Evolutionary conservation across 2,329 filamentous ascomycete species (phyloP).

Genomic region (Fonsecaea nubica): DNA sequence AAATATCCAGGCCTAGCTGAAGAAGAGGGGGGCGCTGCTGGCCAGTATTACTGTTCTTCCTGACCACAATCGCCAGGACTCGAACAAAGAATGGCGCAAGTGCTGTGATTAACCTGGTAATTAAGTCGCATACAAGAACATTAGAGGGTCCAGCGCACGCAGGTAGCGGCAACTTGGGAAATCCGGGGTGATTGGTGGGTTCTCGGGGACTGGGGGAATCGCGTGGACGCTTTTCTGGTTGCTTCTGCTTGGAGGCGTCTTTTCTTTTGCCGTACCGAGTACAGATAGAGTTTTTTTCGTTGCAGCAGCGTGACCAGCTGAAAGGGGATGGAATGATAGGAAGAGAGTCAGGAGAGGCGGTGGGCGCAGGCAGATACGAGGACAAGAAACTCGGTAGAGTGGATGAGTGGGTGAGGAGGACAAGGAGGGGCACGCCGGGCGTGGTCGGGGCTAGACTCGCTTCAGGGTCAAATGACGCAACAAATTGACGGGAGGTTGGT

Average conservation of each 20-base stretch:
- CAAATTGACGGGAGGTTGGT: background rate
- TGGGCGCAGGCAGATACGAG: background rate
- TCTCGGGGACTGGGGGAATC: background rate
- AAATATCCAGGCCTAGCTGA: too few relatives aligned
- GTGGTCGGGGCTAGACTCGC: background rate
- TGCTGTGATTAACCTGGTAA: background rate
- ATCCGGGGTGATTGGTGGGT: background rate
- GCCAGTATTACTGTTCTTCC: too few relatives aligned
- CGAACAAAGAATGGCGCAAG: background rate
- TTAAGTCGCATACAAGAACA: background rate
- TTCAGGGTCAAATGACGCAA: constrained; percentile 2
- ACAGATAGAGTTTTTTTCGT: background rate
- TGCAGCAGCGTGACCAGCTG: background rate
- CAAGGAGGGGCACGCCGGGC: background rate
- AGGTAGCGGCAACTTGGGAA: background rate
- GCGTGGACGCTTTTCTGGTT: background rate
- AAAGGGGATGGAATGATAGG: background rate
- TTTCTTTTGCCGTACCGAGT: background rate
- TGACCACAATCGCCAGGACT: too few relatives aligned
- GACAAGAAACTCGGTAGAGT: too few relatives aligned
- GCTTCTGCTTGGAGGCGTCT: background rate
- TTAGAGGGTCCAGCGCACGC: background rate
- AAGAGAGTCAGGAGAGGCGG: background rate
- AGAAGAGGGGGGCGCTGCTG: too few relatives aligned
- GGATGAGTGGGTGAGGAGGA: background rate